phyloP scores from a whole-genome alignment of 768 basidiomycete species.

The Gloeostereum incarnatum region DNA sequence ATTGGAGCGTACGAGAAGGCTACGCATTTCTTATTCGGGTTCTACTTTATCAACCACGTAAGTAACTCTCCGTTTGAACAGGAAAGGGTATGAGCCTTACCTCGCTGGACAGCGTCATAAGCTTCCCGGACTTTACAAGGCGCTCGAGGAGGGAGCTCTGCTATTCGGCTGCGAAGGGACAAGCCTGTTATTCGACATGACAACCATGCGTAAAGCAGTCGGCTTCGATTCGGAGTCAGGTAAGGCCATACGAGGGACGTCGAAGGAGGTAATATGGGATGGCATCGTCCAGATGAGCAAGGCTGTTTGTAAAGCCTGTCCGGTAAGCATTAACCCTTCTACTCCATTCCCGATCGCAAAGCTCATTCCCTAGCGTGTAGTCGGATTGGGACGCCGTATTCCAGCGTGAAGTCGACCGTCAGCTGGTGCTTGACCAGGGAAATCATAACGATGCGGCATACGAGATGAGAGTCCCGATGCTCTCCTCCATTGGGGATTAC shows the following conservation, averaged over 20 bases:
- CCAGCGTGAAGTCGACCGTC: too few species aligned
- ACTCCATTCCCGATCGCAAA: too few species aligned
- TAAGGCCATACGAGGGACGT: conserved; percentile 1
- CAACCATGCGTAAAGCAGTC: conserved; percentile 1
- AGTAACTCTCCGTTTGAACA: not conserved
- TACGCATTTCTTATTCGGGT: conserved; percentile 4
- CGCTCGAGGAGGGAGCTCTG: conserved; percentile 2
- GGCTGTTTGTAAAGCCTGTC: too few species aligned
- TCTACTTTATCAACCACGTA: conserved; percentile 5
- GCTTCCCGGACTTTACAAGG: conserved; percentile 1
- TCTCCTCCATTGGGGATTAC: too few species aligned
- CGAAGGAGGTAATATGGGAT: conserved; percentile 1
- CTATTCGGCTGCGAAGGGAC: conserved; percentile 4
- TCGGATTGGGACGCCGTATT: too few species aligned
- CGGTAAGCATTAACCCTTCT: too few species aligned
- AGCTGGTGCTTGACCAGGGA: too few species aligned
- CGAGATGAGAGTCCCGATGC: too few species aligned
- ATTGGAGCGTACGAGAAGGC: conserved; percentile 3
- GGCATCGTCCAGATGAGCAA: conserved; percentile 3
- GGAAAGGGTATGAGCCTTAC: not conserved
- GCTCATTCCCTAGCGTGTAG: too few species aligned
- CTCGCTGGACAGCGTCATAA: conserved; percentile 1
- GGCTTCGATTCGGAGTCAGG: not conserved
- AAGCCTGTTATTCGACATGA: conserved; percentile 3
- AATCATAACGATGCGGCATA: too few species aligned